A percentile compares a stretch with the other conserved stretches of the same genome.
Conservation (phyloP, 2,329 filamentous ascomycete genomes). For the Cladosporium oxysporum region DNA sequence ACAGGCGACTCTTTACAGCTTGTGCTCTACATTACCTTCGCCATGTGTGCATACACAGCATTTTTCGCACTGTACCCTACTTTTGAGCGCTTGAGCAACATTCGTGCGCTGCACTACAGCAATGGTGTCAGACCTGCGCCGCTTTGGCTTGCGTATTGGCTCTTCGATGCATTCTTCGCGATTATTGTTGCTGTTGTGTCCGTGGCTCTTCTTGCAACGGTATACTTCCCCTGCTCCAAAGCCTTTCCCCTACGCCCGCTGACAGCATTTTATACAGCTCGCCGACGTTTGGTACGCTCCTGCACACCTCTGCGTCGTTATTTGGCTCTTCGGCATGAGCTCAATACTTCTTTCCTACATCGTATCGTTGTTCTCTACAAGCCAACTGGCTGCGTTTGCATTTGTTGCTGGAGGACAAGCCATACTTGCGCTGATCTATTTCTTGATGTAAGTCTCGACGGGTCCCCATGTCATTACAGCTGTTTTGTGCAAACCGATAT, state of each 20-base stretch:
- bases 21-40: constrained; percentile 75
- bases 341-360: constrained; percentile 75
- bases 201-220: constrained; percentile 66
- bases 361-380: constrained; percentile 73
- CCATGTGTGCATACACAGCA: constrained; percentile 74
- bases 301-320: constrained; percentile 74
- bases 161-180: constrained; percentile 75
- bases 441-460: constrained; percentile 42
- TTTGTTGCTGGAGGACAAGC: constrained; percentile 77
- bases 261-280: constrained; percentile 14
- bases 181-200: constrained; percentile 64
- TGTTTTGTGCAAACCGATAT: too few relatives aligned
- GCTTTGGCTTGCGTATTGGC: constrained; percentile 77
- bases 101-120: constrained; percentile 81
- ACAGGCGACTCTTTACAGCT: constrained; percentile 75
- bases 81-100: constrained; percentile 71
- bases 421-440: constrained; percentile 50
- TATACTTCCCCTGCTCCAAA: constrained; percentile 31
- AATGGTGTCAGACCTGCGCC: constrained; percentile 80
- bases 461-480: background rate
- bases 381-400: constrained; percentile 80
- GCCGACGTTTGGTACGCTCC: constrained; percentile 70
- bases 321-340: constrained; percentile 77
- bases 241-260: background rate
- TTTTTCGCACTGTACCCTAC: constrained; percentile 87